Base-by-base conservation (phyloP, 768 basidiomycete genomes). In the Kondoa subrosea region DNA sequence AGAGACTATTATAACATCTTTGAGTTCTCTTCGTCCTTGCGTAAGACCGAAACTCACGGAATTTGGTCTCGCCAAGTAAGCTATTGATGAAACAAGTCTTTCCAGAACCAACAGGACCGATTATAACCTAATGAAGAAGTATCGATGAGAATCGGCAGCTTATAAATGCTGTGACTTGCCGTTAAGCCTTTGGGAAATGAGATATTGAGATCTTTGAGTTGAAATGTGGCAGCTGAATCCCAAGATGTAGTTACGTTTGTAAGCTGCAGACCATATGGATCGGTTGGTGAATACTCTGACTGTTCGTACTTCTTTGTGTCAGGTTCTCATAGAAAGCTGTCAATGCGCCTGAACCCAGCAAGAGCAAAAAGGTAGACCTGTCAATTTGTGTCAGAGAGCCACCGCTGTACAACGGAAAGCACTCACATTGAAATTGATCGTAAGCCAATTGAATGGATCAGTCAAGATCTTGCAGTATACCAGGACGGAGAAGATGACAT, bases 131-230 rank as follows among this genome's bases (percentile, higher is more conserved):
- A n/a, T n/a, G n/a, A n/a, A n/a, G n/a, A n/a, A n/a, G n/a, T n/a
- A n/a, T n/a, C n/a, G n/a, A n/a, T n/a, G n/a, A n/a, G n/a, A n/a
- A n/a, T n/a, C n/a, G n/a, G n/a, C n/a, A n/a, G n/a, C n/a, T n/a
- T n/a, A n/a, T n/a, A n/a, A n/a, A n/a, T n/a, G n/a, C n/a, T n/a
- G n/a, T n/a, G n/a, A n/a, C n/a, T n/a, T n/a, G n/a, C n/a, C n/a
- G n/a, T 50, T 8, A 50, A 21, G 21, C 40, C 40, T 50, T 50
- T 50, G 40, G 12, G 12, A 50, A 50, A 69, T 21, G 14, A 85
- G 84, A 26, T 85, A 85, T 1, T 83, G 76, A 21, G 87, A 83
- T 70, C 79, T 0, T 86, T 85, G 70, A 89, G 87, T 2, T 65
- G 72, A 60, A 87, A 71, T 69, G 83, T 76, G 67, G 88, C 74